These are phyloP conservation scores for Phaeoacremonium minimum DNA, from an alignment of 2,329 filamentous ascomycete species.

Conservation along the genomic window DNA sequence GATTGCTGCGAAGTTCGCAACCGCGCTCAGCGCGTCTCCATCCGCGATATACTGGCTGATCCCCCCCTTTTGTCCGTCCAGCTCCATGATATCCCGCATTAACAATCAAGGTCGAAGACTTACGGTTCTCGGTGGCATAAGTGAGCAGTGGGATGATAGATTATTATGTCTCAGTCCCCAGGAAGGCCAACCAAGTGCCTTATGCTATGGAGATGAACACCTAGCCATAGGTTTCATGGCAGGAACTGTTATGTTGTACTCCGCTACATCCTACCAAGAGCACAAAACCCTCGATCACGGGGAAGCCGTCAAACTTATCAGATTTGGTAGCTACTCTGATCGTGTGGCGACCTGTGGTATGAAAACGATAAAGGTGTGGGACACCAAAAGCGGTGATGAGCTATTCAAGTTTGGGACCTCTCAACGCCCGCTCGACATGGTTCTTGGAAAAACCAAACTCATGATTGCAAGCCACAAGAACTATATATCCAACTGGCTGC, in stretches of 20 bases:
- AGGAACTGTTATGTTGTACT: slow-evolving; percentile 18
- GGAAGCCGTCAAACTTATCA: slow-evolving; percentile 22
- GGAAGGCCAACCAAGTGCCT: slow-evolving; percentile 14
- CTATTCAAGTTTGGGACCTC: slow-evolving; percentile 17
- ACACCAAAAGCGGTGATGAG: slow-evolving; percentile 18
- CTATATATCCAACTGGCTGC: slow-evolving; percentile 19
- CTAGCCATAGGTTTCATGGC: slow-evolving; percentile 18
- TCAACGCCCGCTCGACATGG: slow-evolving; percentile 15
- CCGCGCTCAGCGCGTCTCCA: slow-evolving; percentile 19
- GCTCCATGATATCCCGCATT: slow-evolving; percentile 17
- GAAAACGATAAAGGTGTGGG: slow-evolving; percentile 23
- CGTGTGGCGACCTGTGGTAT: slow-evolving; percentile 23
- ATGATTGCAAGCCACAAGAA: slow-evolving; percentile 19
- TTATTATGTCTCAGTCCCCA: slow-evolving; percentile 20
- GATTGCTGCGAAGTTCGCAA: slow-evolving; percentile 22
- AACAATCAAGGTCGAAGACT: slow-evolving; percentile 8
- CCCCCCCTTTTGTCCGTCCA: slow-evolving; percentile 23
- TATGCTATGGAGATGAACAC: slow-evolving; percentile 20
- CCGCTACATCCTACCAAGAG: slow-evolving; percentile 19
- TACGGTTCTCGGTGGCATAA: slow-evolving; percentile 15
- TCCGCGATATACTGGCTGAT: slow-evolving; percentile 24
- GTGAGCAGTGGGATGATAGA: slow-evolving; percentile 24
- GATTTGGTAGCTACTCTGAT: slow-evolving; percentile 20
- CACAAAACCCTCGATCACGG: slow-evolving; percentile 19
- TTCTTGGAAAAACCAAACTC: slow-evolving; percentile 19